Base-by-base conservation (phyloP, 192 early-diverging fungal species). In the Phlyctochytrium bullatum region DNA sequence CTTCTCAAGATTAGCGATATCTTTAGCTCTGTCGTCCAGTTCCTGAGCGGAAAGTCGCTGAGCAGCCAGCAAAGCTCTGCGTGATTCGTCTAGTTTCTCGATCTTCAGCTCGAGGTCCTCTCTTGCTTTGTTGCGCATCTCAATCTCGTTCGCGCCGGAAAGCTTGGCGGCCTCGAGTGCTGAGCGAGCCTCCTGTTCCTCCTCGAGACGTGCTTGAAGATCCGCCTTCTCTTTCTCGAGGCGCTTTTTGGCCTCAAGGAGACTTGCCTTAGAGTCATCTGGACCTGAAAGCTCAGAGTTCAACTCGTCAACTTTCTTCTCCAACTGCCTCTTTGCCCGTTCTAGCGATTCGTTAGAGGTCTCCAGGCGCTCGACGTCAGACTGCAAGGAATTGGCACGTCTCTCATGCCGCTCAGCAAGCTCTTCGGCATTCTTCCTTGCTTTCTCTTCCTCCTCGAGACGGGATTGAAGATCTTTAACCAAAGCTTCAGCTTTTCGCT, bases 71-170 rank as follows among this genome's bases (percentile, higher is more conserved):
- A 93, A 78, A 17, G 92, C 91, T 69, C 88, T 80, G 4, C 90
- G 86, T 14, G 91, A 91, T 63, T 91, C 91, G 73, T 95, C 93
- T 1, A 93, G 78, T 50, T 87, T 87, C 28, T 88, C 88, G 51
- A 95, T 74, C 36, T 85, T 88, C 24, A 57, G 6, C 51, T 91
- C 90, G 47, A 86, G 78, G 52, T 93, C 91, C 0, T 83, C 74
- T 51, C 83, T 72, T n/a, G 88, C 79, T 67, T 78, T 82, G 59
- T 67, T 77, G 25, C 85, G 77, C 14, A 89, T 62, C 32, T 89
- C 88, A 2, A 86, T 61, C 32, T 89, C 87, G 0, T 69, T 74
- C 1, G 80, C 69, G 34, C 71, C 71, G 27, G 61, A 53, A 3
- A 65, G 30, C 59, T 81, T 76, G 63, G 82, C 82, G 16, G 80